These are phyloP conservation scores for Perilla frutescens DNA, from an alignment of 257 asterid species.

Conservation along the genomic window DNA sequence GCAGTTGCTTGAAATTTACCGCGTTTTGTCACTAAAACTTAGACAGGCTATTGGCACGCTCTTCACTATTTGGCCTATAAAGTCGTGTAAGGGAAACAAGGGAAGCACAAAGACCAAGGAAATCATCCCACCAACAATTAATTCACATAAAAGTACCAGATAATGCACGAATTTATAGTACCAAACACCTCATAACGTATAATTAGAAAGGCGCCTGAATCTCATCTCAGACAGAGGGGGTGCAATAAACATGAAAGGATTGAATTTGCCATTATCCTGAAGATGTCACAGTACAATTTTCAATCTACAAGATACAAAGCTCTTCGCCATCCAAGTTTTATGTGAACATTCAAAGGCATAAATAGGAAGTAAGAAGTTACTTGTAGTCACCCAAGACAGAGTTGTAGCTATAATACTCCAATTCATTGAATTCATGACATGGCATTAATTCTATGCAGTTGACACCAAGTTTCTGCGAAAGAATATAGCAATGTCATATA, in stretches of 20 bases:
- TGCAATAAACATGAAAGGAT: constrained; percentile 27
- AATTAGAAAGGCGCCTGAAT: not conserved
- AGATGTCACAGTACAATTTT: constrained; percentile 10
- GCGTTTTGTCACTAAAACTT: not conserved
- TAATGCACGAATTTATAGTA: constrained; percentile 4
- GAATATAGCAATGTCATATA: constrained; percentile 26
- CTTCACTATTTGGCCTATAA: constrained; percentile 15
- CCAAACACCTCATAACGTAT: not conserved
- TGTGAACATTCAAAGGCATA: constrained; percentile 25
- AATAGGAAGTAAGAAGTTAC: constrained; percentile 53
- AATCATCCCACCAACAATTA: constrained; percentile 19
- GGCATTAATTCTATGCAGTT: constrained; percentile 99
- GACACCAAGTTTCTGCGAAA: constrained; percentile 90
- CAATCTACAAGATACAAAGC: constrained; percentile 6
- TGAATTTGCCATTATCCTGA: not conserved
- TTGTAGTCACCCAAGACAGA: constrained; percentile 87
- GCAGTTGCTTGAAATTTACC: constrained; percentile 7
- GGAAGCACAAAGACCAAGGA: constrained; percentile 16
- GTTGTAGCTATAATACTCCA: constrained; percentile 91
- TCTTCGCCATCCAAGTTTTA: constrained; percentile 20
- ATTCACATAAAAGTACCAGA: not conserved
- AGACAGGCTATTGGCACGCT: constrained; percentile 15
- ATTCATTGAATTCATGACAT: constrained; percentile 93
- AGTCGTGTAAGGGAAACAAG: not conserved
- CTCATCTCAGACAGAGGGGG: constrained; percentile 11